phyloP scores from a whole-genome alignment of 2,329 filamentous ascomycete species.

The Davidsoniella neocaledoniae region DNA sequence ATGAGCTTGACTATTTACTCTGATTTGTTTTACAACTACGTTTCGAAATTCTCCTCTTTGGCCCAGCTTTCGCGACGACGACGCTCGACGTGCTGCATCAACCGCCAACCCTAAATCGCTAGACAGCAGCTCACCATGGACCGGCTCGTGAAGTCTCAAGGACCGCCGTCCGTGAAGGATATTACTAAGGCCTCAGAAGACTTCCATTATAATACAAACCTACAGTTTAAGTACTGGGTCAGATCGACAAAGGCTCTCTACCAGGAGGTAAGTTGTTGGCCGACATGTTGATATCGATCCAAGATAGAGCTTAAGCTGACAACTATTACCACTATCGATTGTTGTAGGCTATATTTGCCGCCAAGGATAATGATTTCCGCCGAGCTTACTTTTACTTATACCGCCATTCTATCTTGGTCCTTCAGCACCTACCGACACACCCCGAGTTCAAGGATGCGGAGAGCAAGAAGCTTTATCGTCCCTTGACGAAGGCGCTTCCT shows the following conservation, averaged over 20 bases:
- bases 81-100: no score
- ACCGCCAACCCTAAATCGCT: no score
- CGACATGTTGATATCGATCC: constrained; percentile 12
- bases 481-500: constrained; percentile 31
- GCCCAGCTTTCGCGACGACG: no score
- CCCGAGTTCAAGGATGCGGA: constrained; percentile 55
- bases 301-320: background rate
- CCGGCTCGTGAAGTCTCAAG: constrained; percentile 1
- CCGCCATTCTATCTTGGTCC: constrained; percentile 69
- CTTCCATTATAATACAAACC: constrained; percentile 64
- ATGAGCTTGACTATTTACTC: no score
- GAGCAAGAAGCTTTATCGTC: constrained; percentile 44
- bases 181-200: constrained; percentile 59
- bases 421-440: constrained; percentile 58
- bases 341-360: constrained; percentile 61
- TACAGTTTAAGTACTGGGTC: constrained; percentile 67
- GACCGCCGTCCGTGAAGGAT: constrained; percentile 47
- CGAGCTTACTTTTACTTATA: constrained; percentile 86
- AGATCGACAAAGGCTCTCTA: constrained; percentile 63
- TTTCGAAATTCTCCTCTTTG: no score
- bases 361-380: constrained; percentile 69
- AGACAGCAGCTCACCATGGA: background rate
- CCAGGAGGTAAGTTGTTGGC: constrained; percentile 47
- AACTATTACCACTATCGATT: constrained; percentile 13
- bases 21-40: no score